Evolutionary conservation across 148 eudicot species (phyloP).

Genomic region (Persicaria maculosa): DNA sequence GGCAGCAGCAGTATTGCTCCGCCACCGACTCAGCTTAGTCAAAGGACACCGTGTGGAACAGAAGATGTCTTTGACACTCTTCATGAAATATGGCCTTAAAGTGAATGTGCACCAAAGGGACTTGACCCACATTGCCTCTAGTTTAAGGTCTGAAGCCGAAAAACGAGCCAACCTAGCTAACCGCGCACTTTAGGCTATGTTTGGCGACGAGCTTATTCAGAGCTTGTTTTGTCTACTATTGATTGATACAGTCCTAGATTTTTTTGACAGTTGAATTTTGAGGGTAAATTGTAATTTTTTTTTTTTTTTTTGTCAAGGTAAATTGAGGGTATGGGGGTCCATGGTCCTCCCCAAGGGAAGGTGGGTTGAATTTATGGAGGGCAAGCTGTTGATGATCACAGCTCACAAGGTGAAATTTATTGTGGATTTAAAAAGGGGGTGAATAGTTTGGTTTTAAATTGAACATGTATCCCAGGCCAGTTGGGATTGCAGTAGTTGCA

Average conservation of each 20-base stretch:
- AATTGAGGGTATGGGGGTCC: not conserved
- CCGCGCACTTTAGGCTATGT: no score
- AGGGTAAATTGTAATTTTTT: not conserved
- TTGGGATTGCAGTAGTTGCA: not conserved
- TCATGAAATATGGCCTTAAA: conserved; percentile 7
- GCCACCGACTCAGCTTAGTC: not conserved
- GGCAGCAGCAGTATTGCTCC: conserved; percentile 5
- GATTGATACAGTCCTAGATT: not conserved
- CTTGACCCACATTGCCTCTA: not conserved
- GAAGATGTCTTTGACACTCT: conserved; percentile 10
- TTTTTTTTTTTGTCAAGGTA: not conserved
- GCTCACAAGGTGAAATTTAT: not conserved
- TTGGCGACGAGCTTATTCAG: no score
- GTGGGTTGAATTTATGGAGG: not conserved
- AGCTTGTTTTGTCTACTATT: not conserved
- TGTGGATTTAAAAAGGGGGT: not conserved
- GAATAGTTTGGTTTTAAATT: not conserved
- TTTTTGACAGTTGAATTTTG: not conserved
- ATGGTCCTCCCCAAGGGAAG: not conserved
- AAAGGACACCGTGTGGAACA: not conserved
- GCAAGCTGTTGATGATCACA: not conserved
- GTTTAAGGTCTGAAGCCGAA: not conserved
- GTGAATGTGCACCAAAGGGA: conserved; percentile 7
- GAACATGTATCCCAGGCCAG: not conserved
- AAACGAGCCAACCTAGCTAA: not conserved